These are phyloP conservation scores for Chytriomyces hyalinus DNA, from an alignment of 192 early-diverging fungal species.

Conservation along the genomic window DNA sequence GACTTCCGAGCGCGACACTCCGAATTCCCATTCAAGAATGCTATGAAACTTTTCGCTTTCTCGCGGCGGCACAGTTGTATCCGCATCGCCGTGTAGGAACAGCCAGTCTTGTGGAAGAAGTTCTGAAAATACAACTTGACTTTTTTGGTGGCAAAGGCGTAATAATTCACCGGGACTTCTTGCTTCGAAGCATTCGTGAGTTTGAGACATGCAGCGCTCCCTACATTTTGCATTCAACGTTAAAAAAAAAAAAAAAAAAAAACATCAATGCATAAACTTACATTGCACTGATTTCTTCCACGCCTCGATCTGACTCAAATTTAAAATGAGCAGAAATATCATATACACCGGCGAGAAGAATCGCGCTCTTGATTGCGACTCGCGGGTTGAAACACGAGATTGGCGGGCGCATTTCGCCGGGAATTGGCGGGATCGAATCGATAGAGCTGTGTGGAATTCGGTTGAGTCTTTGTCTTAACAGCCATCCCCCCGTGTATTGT, in stretches of 20 bases:
- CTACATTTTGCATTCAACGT: no score
- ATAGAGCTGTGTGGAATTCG: not conserved
- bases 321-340: slow-evolving; percentile 43
- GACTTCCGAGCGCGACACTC: not conserved
- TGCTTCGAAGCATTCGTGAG: slow-evolving; percentile 5
- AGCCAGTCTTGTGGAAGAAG: slow-evolving; percentile 36
- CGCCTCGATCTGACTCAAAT: slow-evolving; percentile 44
- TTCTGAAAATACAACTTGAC: not conserved
- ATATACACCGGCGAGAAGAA: slow-evolving; percentile 48
- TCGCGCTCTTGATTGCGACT: slow-evolving; percentile 25
- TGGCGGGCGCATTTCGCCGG: not conserved
- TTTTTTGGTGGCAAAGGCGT: not conserved
- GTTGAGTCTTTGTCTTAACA: not conserved
- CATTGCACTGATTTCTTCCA: slow-evolving; percentile 54
- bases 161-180: slow-evolving; percentile 17
- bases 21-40: slow-evolving; percentile 12
- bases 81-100: slow-evolving; percentile 36
- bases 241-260: not conserved
- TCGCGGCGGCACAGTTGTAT: slow-evolving; percentile 35
- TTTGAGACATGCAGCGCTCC: slow-evolving; percentile 10
- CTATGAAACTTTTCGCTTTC: slow-evolving; percentile 31
- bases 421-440: not conserved
- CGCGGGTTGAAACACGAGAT: not conserved
- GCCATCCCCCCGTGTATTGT: not conserved
- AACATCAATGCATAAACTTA: not conserved